Percentiles rank a stretch among this genome's conserved stretches.
Evolutionary conservation across 805 yeast species (phyloP).

Genomic region (Kluyveromyces lactis): DNA sequence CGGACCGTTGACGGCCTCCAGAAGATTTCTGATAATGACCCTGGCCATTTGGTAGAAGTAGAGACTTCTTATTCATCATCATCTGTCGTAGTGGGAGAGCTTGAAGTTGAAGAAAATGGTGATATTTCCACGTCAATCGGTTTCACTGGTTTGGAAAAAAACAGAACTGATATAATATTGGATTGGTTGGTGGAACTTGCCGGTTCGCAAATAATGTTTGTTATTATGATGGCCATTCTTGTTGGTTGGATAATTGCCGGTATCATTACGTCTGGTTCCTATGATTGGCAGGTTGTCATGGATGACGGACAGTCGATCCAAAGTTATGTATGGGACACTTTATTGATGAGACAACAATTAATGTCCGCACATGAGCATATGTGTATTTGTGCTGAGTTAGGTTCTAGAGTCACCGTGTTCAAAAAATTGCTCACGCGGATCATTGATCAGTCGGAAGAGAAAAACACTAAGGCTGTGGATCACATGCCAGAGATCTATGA

Average conservation of each 20-base stretch:
- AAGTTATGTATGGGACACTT: constrained; percentile 33
- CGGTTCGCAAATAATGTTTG: constrained; percentile 23
- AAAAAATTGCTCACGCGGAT: constrained; percentile 10
- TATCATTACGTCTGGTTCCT: constrained; percentile 23
- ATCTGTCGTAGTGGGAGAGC: constrained; percentile 8
- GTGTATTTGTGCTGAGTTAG: constrained; percentile 20
- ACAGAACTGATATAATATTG: constrained; percentile 14
- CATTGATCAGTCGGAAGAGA: neutral
- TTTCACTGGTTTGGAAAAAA: constrained; percentile 23
- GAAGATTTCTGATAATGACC: too few species aligned
- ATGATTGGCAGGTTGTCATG: constrained; percentile 35
- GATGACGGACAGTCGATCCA: constrained; percentile 36
- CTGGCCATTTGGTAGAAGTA: neutral
- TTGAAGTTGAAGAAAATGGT: constrained; percentile 13
- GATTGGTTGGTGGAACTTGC: constrained; percentile 24
- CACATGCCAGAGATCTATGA: neutral
- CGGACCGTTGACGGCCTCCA: too few species aligned
- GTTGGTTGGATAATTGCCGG: constrained; percentile 27
- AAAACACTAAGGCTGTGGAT: neutral
- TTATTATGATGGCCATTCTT: constrained; percentile 20
- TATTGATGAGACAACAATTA: constrained; percentile 35
- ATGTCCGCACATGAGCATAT: constrained; percentile 21
- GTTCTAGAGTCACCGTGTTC: constrained; percentile 25
- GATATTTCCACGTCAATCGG: constrained; percentile 14
- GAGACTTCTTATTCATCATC: constrained; percentile 1